phyloP scores from a whole-genome alignment of 148 eudicot genomes.

The Persicaria maculosa region DNA sequence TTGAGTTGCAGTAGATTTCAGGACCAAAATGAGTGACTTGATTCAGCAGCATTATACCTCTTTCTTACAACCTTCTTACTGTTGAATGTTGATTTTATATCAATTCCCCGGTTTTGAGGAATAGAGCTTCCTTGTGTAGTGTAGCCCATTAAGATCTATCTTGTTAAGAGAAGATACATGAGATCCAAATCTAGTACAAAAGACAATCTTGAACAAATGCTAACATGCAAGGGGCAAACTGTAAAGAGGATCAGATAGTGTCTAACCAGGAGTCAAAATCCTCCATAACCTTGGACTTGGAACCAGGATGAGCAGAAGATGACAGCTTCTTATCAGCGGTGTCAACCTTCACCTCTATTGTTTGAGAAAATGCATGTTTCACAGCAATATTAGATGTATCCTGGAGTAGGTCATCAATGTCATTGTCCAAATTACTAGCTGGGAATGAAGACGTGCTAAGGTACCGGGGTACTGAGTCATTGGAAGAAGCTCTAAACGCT shows the following conservation, averaged over 20 bases:
- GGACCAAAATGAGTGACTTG: too few species aligned
- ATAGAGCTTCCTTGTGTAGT: background rate
- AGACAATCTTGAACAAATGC: too few species aligned
- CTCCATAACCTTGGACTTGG: conserved; percentile 50
- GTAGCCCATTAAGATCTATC: too few species aligned
- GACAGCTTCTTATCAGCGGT: conserved; percentile 15
- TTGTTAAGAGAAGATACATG: too few species aligned
- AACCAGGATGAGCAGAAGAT: conserved; percentile 22
- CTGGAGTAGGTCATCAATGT: conserved; percentile 55
- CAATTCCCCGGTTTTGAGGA: background rate
- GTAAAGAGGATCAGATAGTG: conserved; percentile 28
- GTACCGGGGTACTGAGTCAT: too few species aligned
- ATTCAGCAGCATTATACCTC: too few species aligned
- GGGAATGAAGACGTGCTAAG: too few species aligned
- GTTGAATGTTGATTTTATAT: too few species aligned
- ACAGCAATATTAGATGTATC: conserved; percentile 31
- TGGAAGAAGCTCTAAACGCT: too few species aligned
- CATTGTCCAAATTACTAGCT: conserved; percentile 31
- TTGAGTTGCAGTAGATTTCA: background rate
- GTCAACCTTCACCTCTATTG: conserved; percentile 16
- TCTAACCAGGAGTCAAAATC: conserved; percentile 90
- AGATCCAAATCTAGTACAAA: too few species aligned
- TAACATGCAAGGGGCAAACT: background rate
- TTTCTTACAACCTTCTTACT: too few species aligned
- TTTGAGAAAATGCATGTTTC: conserved; percentile 8